Conservation (phyloP, 768 basidiomycete species). For the Cystofilobasidium ferigula region DNA sequence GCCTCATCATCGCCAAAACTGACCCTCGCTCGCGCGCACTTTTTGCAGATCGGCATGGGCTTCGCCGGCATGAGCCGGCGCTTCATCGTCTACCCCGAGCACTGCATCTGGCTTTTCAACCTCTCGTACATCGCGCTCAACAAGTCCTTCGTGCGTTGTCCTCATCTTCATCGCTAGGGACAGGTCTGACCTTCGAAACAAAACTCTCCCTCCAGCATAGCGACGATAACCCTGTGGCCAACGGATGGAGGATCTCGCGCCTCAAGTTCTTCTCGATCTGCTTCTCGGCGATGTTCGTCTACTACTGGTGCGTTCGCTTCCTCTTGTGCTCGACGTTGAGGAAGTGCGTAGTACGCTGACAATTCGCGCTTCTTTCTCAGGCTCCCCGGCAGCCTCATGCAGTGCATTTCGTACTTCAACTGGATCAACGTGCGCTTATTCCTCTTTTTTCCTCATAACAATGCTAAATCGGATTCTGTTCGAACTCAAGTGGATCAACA, state of each 20-base stretch:
- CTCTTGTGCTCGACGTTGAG: background rate
- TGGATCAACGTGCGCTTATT: conserved; percentile 29
- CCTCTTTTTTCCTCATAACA: background rate
- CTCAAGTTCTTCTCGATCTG: conserved; percentile 26
- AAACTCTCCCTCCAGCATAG: background rate
- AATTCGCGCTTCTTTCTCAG: conserved; percentile 19
- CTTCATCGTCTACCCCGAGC: conserved; percentile 30
- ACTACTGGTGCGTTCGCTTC: conserved; percentile 26
- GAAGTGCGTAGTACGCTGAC: no score
- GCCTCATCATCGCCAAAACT: no score
- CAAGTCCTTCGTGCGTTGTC: conserved; percentile 30
- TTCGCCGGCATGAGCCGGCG: conserved; percentile 29
- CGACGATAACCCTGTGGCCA: conserved; percentile 28
- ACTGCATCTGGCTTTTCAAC: conserved; percentile 34
- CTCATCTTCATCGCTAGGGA: background rate
- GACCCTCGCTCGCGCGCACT: no score
- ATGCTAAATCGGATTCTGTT: conserved; percentile 20
- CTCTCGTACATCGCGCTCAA: conserved; percentile 34
- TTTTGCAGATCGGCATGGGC: conserved; percentile 30
- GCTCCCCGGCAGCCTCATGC: conserved; percentile 34
- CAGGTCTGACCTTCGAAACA: no score
- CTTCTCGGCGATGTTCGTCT: conserved; percentile 29
- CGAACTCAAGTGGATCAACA: conserved; percentile 41
- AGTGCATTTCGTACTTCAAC: conserved; percentile 27
- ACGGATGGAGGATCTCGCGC: conserved; percentile 31